phyloP scores from a whole-genome alignment of 202 grass and related monocot species.

The Digitaria exilis region DNA sequence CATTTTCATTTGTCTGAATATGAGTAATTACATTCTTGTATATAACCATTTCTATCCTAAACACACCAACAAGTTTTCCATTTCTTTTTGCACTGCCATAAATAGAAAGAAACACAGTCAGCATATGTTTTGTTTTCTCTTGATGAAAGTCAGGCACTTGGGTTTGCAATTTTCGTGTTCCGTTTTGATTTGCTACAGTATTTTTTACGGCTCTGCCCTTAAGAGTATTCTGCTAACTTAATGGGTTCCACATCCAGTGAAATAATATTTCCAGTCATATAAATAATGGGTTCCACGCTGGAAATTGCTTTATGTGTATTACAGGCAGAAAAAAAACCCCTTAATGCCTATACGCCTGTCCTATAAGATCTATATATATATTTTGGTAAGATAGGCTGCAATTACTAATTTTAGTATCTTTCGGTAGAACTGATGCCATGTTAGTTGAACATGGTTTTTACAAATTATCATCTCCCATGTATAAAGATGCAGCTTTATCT shows the following conservation, averaged over 20 bases:
- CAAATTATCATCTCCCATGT: background rate
- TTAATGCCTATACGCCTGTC: background rate
- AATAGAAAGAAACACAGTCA: background rate
- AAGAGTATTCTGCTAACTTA: background rate
- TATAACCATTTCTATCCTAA: background rate
- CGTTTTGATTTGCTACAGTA: background rate
- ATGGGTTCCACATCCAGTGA: background rate
- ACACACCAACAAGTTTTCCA: background rate
- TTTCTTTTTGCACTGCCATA: background rate
- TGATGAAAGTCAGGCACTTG: background rate
- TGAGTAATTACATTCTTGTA: background rate
- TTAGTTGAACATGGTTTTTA: background rate
- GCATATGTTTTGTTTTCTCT: background rate
- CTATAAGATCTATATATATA: background rate
- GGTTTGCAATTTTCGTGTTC: background rate
- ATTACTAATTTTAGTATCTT: background rate
- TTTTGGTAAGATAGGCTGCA: background rate
- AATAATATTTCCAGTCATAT: background rate
- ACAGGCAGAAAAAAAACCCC: background rate
- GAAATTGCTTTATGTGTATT: slow-evolving; percentile 2
- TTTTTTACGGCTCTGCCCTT: background rate
- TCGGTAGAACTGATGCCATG: background rate
- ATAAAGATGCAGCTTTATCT: background rate
- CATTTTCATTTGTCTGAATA: slow-evolving; percentile 12
- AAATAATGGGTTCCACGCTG: no score